Conservation (phyloP, 495 filamentous ascomycete species). For the Parathielavia appendiculata region DNA sequence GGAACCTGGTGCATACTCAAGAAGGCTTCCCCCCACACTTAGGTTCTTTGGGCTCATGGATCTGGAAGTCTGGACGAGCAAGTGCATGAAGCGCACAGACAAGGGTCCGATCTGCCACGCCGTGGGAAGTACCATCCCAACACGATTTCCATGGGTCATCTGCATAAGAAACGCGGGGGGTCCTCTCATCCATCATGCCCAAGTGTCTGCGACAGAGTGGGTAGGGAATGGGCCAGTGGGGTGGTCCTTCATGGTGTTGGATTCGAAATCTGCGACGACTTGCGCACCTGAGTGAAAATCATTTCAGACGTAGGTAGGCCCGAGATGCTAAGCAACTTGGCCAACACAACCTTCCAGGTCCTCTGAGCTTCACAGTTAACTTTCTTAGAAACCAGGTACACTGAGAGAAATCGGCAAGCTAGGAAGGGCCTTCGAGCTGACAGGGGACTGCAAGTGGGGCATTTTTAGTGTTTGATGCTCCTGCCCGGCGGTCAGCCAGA, state of each 20-base stretch:
- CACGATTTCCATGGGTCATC: background rate
- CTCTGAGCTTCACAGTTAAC: too few species aligned
- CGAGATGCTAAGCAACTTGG: background rate
- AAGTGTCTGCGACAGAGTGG: conserved; percentile 1
- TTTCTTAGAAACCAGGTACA: too few species aligned
- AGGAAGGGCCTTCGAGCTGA: background rate
- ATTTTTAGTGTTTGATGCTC: conserved; percentile 22
- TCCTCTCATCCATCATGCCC: background rate
- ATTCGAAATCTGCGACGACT: background rate
- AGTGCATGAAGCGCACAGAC: background rate
- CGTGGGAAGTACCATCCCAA: background rate
- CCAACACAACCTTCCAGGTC: too few species aligned
- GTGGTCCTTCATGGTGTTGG: background rate
- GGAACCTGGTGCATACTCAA: background rate
- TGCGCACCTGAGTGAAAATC: too few species aligned
- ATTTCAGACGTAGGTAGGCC: too few species aligned
- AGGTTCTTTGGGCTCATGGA: background rate
- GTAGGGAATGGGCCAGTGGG: conserved; percentile 6
- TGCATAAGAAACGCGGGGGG: conserved; percentile 11
- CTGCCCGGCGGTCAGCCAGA: conserved; percentile 22
- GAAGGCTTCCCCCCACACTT: background rate
- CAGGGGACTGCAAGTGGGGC: background rate
- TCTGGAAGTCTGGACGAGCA: background rate
- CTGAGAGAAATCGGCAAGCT: conserved; percentile 2
- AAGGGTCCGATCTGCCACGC: background rate